A percentile compares a stretch with the other conserved stretches of the same genome.
Conservation (phyloP, 1,139 yeast species). For the Pichia sp. region DNA sequence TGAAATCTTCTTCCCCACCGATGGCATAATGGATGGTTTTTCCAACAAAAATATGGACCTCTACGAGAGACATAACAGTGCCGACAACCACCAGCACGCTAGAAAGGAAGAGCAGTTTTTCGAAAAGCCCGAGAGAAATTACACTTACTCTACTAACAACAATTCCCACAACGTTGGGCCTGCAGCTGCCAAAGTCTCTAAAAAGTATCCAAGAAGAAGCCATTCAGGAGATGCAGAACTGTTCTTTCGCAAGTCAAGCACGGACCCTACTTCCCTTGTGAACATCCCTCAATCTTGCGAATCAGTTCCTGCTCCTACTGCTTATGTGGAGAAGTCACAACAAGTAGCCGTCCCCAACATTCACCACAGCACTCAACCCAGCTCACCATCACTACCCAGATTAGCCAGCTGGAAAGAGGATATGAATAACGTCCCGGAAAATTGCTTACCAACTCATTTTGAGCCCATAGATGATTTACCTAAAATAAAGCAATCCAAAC, state of each 20-base stretch:
- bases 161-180: background rate
- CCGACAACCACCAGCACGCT: background rate
- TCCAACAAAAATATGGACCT: background rate
- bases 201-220: background rate
- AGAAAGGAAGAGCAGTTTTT: background rate
- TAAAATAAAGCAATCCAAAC: slow-evolving; percentile 8
- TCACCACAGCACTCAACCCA: too few species aligned
- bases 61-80: background rate
- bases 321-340: background rate
- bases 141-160: background rate
- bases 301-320: background rate
- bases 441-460: slow-evolving; percentile 7
- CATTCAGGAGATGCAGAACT: background rate
- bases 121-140: background rate
- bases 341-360: too few species aligned
- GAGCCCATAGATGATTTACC: slow-evolving; percentile 7
- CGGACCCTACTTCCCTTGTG: background rate
- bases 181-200: background rate
- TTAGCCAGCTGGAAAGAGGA: background rate
- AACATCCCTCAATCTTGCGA: background rate
- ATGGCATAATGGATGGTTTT: background rate
- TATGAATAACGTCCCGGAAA: background rate
- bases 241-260: background rate
- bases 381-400: background rate
- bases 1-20: background rate